These are phyloP conservation scores for Nemania bipapillata DNA, from an alignment of 2,329 filamentous ascomycete species.

Conservation along the genomic window DNA sequence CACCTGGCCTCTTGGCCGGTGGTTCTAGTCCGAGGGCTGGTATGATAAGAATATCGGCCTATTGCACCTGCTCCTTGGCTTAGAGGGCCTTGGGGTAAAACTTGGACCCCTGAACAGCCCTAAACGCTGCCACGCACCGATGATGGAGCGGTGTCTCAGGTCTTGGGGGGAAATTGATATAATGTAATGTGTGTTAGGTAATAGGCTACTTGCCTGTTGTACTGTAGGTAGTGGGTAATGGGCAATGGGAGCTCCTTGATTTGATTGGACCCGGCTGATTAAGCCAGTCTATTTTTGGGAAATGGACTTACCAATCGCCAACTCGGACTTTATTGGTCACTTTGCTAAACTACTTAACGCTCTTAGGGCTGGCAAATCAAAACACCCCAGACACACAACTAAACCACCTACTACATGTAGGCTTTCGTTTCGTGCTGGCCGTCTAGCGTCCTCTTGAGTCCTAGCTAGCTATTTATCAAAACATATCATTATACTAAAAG, in stretches of 20 bases:
- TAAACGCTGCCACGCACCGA: slow-evolving; percentile 23
- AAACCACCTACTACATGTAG: no score
- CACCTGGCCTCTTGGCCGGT: not conserved
- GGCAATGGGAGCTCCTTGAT: slow-evolving; percentile 1
- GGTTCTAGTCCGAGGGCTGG: slow-evolving; percentile 13
- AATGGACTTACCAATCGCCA: slow-evolving; percentile 44
- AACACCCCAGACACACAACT: slow-evolving; percentile 12
- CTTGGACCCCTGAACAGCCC: slow-evolving; percentile 29
- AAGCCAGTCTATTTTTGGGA: slow-evolving; percentile 47
- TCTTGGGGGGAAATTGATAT: slow-evolving; percentile 11
- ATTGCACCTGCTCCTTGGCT: slow-evolving; percentile 3
- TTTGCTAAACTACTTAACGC: slow-evolving; percentile 18
- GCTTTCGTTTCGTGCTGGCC: not conserved
- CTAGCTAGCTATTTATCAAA: not conserved
- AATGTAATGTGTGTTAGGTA: slow-evolving; percentile 18
- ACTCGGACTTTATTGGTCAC: slow-evolving; percentile 38
- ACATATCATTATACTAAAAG: not conserved
- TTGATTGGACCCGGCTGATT: slow-evolving; percentile 38
- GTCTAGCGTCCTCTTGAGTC: not conserved
- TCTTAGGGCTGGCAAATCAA: slow-evolving; percentile 44
- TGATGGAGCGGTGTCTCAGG: slow-evolving; percentile 17
- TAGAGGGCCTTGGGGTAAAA: slow-evolving; percentile 7
- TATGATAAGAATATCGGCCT: slow-evolving; percentile 35
- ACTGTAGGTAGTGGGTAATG: slow-evolving; percentile 13
- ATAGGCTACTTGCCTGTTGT: slow-evolving; percentile 26